Base-by-base conservation (phyloP, 805 yeast genomes). In the Wickerhamiella kazuoi region DNA sequence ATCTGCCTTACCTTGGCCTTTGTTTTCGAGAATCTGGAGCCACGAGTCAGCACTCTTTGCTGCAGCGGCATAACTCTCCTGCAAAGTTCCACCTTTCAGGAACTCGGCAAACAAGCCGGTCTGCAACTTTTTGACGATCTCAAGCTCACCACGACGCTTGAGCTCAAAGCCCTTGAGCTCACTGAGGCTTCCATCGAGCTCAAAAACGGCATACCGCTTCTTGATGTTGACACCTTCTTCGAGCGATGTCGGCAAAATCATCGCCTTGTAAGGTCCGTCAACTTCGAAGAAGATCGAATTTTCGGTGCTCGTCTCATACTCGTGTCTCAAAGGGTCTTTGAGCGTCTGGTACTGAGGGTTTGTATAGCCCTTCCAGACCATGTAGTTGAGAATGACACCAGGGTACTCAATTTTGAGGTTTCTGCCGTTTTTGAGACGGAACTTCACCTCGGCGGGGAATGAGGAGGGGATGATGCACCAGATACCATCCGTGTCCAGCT, bases 181-280 rank as follows among this genome's bases (percentile, higher is more conserved):
- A 0, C 97, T 98, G 30, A 90, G 56, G 0, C 93, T 65, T 1
- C 97, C 97, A 57, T 93, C 96, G 41, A 79, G 74, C 54, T 90
- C 90, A 62, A 90, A 90, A 3, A 90, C 99, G 2, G 98, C 99
- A 53, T 90, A 90, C 51, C 99, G 71, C 52, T 90, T 90, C 57
- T 90, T 90, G 53, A 90, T 67, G 47, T 95, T 95, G 59, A 86
- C 86, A 35, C 94, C 97, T 65, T 93, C 97, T 55, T 90, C 98
- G 46, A 83, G 82, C 0, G 97, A 87, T 0, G 97, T 84, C 3
- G 99, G 99, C 38, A 90, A 67, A 41, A 90, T 72, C 98, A 90
- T 90, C 0, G 98, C 98, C 51, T 75, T 79, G 55, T 90, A 90
- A 1, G 99, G 99, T 9, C 99, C 99, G 63, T 90, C 99, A 16